Evolutionary conservation across 1,139 yeast species (phyloP).

Genomic region (Diutina catenulata): DNA sequence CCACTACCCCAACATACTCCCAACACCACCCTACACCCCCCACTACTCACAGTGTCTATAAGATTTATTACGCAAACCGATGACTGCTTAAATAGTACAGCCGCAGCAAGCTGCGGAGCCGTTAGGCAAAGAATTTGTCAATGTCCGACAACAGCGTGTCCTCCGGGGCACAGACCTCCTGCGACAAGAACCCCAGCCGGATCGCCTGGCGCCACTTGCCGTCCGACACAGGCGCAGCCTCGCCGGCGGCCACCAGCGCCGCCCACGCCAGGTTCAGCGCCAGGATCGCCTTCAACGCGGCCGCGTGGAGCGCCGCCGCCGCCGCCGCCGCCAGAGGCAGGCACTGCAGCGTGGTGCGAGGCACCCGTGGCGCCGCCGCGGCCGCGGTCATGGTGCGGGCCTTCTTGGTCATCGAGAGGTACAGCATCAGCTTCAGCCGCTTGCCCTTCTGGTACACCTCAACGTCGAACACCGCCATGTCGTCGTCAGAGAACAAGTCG

Average conservation of each 20-base stretch:
- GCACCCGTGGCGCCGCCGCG: constrained; percentile 74
- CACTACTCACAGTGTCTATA: too few relatives aligned
- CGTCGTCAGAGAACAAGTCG: constrained; percentile 24
- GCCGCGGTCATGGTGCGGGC: constrained; percentile 53
- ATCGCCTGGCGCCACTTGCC: too few relatives aligned
- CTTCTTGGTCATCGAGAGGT: constrained; percentile 35
- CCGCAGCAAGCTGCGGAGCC: neutral
- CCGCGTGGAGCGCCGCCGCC: constrained; percentile 3
- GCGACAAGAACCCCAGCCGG: constrained; percentile 5
- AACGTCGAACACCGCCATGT: constrained; percentile 34
- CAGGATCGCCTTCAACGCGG: constrained; percentile 2
- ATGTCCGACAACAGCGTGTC: constrained; percentile 52
- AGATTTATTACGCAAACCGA: too few relatives aligned
- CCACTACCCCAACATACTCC: too few relatives aligned
- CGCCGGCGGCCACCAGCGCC: neutral
- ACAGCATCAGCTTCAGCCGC: constrained; percentile 56
- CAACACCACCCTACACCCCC: too few relatives aligned
- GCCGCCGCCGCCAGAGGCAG: constrained; percentile 34
- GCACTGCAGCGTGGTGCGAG: constrained; percentile 44
- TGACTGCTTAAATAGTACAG: too few relatives aligned
- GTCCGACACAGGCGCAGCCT: neutral
- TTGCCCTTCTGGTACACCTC: constrained; percentile 33
- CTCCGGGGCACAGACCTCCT: constrained; percentile 5
- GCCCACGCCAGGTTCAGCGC: constrained; percentile 3
- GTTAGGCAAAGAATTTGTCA: constrained; percentile 41